Conservation (phyloP, 2,329 filamentous ascomycete genomes). For the Colletotrichum sp. region DNA sequence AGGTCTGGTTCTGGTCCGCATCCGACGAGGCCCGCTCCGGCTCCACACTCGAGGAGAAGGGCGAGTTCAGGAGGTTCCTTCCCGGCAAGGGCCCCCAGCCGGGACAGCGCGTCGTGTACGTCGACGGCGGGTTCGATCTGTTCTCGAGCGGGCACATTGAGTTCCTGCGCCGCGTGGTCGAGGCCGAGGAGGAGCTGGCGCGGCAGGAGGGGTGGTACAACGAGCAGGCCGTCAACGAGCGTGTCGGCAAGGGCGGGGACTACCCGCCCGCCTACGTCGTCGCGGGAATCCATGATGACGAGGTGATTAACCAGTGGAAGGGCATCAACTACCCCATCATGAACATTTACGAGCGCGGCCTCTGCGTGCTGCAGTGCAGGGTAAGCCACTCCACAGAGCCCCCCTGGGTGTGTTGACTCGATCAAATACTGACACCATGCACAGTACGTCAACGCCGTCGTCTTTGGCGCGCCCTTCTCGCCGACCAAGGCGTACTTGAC, state of each 20-base stretch:
- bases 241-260: slow-evolving; percentile 71
- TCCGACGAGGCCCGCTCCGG: slow-evolving; percentile 52
- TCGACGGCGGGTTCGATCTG: slow-evolving; percentile 95
- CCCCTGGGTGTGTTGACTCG: no score
- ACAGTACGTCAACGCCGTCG: slow-evolving; percentile 84
- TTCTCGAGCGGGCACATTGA: slow-evolving; percentile 98
- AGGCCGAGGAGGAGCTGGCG: slow-evolving; percentile 74
- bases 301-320: slow-evolving; percentile 95
- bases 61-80: slow-evolving; percentile 72
- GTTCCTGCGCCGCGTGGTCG: slow-evolving; percentile 80
- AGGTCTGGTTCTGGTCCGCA: slow-evolving; percentile 84
- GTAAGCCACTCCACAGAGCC: no score
- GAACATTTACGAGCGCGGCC: slow-evolving; percentile 96
- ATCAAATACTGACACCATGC: background rate
- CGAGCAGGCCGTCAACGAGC: slow-evolving; percentile 65
- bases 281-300: slow-evolving; percentile 92
- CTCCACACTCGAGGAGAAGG: slow-evolving; percentile 61
- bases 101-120: slow-evolving; percentile 89
- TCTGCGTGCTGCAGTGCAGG: slow-evolving; percentile 94
- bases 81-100: slow-evolving; percentile 72
- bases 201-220: slow-evolving; percentile 76
- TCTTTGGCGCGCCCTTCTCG: slow-evolving; percentile 90
- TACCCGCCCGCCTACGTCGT: slow-evolving; percentile 88
- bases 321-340: slow-evolving; percentile 99
- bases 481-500: slow-evolving; percentile 81